These are phyloP conservation scores for Teunomyces lycoperdinae DNA, from an alignment of 805 yeast genomes.

Conservation along the genomic window DNA sequence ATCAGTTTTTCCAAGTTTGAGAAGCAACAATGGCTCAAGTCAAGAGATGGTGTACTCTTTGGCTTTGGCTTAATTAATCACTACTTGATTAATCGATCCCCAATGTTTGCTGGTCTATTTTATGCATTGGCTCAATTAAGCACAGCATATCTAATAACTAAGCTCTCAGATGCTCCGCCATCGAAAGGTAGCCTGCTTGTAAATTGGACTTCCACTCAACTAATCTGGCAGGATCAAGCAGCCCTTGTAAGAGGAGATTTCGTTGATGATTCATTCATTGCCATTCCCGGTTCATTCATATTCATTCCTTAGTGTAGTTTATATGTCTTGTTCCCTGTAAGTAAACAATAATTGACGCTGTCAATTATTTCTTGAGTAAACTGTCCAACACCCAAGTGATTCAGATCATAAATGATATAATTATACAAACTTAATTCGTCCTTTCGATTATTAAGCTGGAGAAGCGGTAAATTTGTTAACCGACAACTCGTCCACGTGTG, in stretches of 20 bases:
- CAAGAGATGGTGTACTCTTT: conserved; percentile 53
- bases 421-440: conserved; percentile 33
- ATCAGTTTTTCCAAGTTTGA: conserved; percentile 44
- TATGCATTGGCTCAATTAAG: conserved; percentile 54
- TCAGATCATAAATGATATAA: conserved; percentile 18
- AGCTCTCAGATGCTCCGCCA: conserved; percentile 48
- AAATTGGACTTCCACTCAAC: conserved; percentile 31
- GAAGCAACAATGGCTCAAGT: conserved; percentile 46
- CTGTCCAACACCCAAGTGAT: conserved; percentile 8
- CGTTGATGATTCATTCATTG: conserved; percentile 21
- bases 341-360: conserved; percentile 31
- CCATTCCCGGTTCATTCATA: conserved; percentile 23
- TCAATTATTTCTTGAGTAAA: conserved; percentile 15
- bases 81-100: conserved; percentile 37
- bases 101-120: conserved; percentile 45
- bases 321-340: conserved; percentile 36
- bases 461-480: conserved; percentile 34
- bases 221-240: conserved; percentile 28
- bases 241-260: conserved; percentile 21
- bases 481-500: conserved; percentile 40
- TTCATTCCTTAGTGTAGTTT: conserved; percentile 6
- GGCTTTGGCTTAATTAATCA: conserved; percentile 54
- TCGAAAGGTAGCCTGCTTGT: conserved; percentile 18
- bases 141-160: conserved; percentile 52
- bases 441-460: conserved; percentile 28